A percentile compares a stretch with the other conserved stretches of the same genome.
Evolutionary conservation across 2,329 filamentous ascomycete genomes (phyloP).

Genomic region (Trichoderma brevicompactum): DNA sequence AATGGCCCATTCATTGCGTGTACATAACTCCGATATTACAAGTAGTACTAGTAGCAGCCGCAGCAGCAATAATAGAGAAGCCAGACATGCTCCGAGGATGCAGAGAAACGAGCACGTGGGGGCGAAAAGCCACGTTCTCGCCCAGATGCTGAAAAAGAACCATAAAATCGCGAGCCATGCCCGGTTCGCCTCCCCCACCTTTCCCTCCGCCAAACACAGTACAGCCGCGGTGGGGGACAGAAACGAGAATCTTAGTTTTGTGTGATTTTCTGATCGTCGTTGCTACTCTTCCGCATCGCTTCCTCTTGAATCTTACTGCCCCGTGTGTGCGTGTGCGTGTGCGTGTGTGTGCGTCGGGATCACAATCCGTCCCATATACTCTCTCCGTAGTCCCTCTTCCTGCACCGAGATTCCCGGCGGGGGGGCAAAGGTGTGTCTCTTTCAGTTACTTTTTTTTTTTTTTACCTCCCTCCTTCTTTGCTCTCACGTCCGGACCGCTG

Average conservation of each 20-base stretch:
- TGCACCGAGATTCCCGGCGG: slow-evolving; percentile 12
- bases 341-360: not conserved
- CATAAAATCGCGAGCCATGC: slow-evolving; percentile 4
- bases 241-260: slow-evolving; percentile 6
- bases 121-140: slow-evolving; percentile 22
- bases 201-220: slow-evolving; percentile 9
- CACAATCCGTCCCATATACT: not conserved
- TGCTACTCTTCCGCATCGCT: not conserved
- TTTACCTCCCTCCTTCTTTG: not conserved
- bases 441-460: not conserved
- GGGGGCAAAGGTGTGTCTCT: not conserved
- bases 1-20: not conserved
- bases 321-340: not conserved
- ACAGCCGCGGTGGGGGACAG: slow-evolving; percentile 5
- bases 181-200: slow-evolving; percentile 10
- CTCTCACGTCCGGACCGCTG: slow-evolving; percentile 25
- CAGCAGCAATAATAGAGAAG: too few relatives aligned
- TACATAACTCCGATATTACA: not conserved
- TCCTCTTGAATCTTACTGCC: not conserved
- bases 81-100: not conserved
- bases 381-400: not conserved
- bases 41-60: too few relatives aligned
- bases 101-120: slow-evolving; percentile 2
- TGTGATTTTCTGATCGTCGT: slow-evolving; percentile 22
- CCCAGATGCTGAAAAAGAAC: not conserved